These are phyloP conservation scores for Tetrahymena thermophila DNA, from an alignment of 73 alveolate genomes.

Conservation along the genomic window DNA sequence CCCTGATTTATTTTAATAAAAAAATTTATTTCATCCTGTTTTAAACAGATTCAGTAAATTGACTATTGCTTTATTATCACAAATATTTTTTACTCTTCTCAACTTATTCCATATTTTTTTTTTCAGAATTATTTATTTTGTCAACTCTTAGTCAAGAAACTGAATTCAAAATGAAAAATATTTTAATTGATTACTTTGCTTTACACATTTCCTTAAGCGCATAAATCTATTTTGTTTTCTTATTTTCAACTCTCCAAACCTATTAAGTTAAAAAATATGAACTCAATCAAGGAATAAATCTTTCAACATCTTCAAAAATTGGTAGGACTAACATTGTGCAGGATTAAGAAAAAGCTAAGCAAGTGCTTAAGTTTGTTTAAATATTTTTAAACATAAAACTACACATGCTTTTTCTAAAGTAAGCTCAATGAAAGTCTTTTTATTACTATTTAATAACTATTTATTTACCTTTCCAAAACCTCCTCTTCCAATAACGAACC, in stretches of 20 bases:
- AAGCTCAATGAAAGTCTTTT: not conserved
- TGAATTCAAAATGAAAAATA: not conserved
- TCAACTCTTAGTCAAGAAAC: not conserved
- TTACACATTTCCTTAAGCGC: conserved; percentile 71
- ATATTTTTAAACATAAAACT: too few species aligned
- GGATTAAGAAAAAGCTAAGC: not conserved
- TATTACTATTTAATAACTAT: not conserved
- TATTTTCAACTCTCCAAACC: conserved; percentile 70
- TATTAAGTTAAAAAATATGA: conserved; percentile 24
- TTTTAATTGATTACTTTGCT: conserved; percentile 15
- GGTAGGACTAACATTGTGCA: not conserved
- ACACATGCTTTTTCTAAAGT: not conserved
- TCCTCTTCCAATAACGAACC: conserved; percentile 38
- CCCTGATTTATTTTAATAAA: conserved; percentile 45
- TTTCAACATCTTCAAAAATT: conserved; percentile 26
- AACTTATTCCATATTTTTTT: not conserved
- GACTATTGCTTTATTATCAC: not conserved
- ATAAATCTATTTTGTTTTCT: conserved; percentile 51
- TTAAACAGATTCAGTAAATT: not conserved
- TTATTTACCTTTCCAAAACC: conserved; percentile 46
- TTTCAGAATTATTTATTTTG: not conserved
- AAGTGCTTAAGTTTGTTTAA: not conserved
- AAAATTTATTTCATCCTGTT: not conserved
- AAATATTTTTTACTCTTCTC: not conserved
- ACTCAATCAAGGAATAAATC: conserved; percentile 52